Base-by-base conservation (phyloP, 1,284 basidiomycete genomes). In the Cryptococcus jaspeensis region DNA sequence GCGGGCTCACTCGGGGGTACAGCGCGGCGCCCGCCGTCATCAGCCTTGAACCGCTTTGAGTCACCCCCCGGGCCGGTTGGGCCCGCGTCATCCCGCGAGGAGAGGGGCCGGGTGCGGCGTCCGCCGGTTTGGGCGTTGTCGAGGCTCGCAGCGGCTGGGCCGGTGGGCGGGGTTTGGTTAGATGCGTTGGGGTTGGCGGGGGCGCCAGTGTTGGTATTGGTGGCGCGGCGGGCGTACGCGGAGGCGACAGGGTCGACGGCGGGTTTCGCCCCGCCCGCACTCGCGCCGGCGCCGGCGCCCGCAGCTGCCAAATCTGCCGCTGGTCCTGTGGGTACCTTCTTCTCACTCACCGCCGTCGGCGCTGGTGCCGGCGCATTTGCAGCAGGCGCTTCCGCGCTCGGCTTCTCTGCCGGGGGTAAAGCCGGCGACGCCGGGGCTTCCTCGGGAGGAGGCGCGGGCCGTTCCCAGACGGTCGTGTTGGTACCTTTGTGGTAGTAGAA, bases 401-500 rank as follows among this genome's bases (percentile, higher is more conserved):
- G 18, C 2, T 4, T 43, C 41, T 37, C 25, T 35, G 15, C 15
- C 52, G 23, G 41, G 22, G 13, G 42, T 28, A 15, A 18, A 7
- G 36, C 35, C 39, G 20, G 7, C 4, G 15, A 5, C 18, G 28
- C 38, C n/a, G 13, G 53, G 16, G 12, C 28, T 3, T 7, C 18
- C 41, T 55, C 49, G 20, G n/a, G 12, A n/a, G 52, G 39, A 16
- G 48, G 28, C 20, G 44, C 50, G 3, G 65, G 65, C 35, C 53
- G 41, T 12, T 53, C 58, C 65, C 65, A 67, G 7, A 46, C 56
- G 6, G 59, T 59, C 25, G 49, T 55, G n/a, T 63, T 58, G 1
- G 56, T 58, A 40, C 44, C 61, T 42, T 53, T 55, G 39, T 67
- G 60, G 23, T 45, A 60, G 36, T 60, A 67, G 42, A 64, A 67